Percentiles rank a stretch among this genome's conserved stretches.
These are phyloP conservation scores for Cornus suecica DNA, from an alignment of 148 eudicot species.

Conservation along the genomic window DNA sequence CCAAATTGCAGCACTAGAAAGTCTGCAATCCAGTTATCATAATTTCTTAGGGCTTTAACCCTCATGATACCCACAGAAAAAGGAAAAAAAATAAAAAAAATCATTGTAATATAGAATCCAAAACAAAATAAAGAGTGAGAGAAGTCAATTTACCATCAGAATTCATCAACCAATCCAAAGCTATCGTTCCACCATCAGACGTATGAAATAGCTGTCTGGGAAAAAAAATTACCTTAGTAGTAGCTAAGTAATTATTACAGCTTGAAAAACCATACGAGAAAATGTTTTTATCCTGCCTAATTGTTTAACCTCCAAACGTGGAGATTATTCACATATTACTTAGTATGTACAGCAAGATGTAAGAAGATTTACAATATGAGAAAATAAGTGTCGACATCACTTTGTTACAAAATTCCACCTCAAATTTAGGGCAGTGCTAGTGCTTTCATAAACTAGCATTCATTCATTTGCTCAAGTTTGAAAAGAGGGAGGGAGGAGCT, in stretches of 20 bases:
- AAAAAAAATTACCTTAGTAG: slow-evolving; percentile 4
- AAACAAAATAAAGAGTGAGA: not conserved
- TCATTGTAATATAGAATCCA: not conserved
- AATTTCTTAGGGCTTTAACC: no score
- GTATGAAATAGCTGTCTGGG: slow-evolving; percentile 65
- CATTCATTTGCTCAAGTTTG: no score
- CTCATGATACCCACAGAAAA: no score
- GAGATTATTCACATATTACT: not conserved
- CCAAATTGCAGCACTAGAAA: no score
- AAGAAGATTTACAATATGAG: no score
- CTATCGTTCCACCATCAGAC: slow-evolving; percentile 88
- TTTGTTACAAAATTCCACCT: no score
- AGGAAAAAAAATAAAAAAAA: not conserved
- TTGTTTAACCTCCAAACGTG: not conserved
- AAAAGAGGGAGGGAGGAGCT: no score
- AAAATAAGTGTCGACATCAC: no score
- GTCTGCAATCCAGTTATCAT: no score
- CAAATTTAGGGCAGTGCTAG: no score
- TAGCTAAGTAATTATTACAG: not conserved
- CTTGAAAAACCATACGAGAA: not conserved
- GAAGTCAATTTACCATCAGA: slow-evolving; percentile 50
- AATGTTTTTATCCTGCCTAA: not conserved
- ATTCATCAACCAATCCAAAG: slow-evolving; percentile 83
- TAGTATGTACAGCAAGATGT: not conserved
- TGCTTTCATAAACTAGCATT: no score